Evolutionary conservation across 768 basidiomycete genomes (phyloP).

Genomic region (Amanita subjunquillea): DNA sequence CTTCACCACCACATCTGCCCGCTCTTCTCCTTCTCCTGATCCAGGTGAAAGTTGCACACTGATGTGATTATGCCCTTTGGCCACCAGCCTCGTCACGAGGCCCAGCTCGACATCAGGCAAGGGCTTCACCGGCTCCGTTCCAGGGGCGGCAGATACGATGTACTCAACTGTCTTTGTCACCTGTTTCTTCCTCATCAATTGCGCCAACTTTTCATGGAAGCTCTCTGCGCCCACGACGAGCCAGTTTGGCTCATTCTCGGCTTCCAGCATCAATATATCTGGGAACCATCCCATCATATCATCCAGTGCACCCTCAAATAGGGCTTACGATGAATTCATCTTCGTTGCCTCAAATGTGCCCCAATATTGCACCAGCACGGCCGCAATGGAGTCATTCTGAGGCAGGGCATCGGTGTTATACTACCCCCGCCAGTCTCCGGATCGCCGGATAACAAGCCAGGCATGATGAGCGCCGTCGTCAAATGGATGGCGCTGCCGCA

Average conservation of each 20-base stretch:
- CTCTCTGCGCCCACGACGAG: constrained; percentile 23
- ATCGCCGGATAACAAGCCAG: constrained; percentile 20
- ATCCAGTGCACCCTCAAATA: constrained; percentile 27
- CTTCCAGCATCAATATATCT: constrained; percentile 34
- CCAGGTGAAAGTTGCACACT: constrained; percentile 39
- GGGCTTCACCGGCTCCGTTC: background rate
- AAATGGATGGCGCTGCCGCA: constrained; percentile 46
- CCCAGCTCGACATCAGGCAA: background rate
- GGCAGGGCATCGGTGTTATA: constrained; percentile 25
- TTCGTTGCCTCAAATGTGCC: constrained; percentile 24
- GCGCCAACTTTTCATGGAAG: constrained; percentile 29
- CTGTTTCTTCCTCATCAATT: constrained; percentile 18
- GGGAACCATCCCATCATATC: constrained; percentile 31
- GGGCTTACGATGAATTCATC: constrained; percentile 27
- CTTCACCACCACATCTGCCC: constrained; percentile 38
- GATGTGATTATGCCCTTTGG: constrained; percentile 52
- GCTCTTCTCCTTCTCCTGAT: constrained; percentile 51
- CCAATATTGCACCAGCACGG: constrained; percentile 26
- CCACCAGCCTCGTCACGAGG: constrained; percentile 24
- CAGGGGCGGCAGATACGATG: background rate
- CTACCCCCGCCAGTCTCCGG: constrained; percentile 29
- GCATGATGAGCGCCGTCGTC: constrained; percentile 31
- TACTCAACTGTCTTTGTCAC: background rate
- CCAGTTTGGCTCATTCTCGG: constrained; percentile 43
- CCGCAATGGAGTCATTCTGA: constrained; percentile 13